A percentile compares a stretch with the other conserved stretches of the same genome.
phyloP scores from a whole-genome alignment of 768 basidiomycete genomes.

The Amyloporia xantha region DNA sequence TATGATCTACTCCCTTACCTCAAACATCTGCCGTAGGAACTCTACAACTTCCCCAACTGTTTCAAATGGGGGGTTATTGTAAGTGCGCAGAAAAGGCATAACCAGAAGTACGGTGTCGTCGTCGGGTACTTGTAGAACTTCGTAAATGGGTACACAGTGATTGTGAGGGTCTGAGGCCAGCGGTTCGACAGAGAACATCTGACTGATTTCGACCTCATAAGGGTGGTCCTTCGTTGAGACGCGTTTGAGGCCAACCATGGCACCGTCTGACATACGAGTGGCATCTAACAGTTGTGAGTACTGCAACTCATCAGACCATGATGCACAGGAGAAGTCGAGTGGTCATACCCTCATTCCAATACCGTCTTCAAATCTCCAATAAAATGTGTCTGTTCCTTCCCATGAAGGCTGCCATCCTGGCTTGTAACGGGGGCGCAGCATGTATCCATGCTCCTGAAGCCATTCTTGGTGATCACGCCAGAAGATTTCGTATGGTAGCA shows the following conservation, averaged over 20 bases:
- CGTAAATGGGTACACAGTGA: conserved; percentile 21
- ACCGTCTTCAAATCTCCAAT: conserved; percentile 5
- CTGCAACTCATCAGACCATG: not conserved
- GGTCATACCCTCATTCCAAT: not conserved
- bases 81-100: conserved; percentile 26
- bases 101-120: conserved; percentile 22
- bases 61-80: conserved; percentile 25
- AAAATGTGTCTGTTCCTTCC: conserved; percentile 3
- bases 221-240: conserved; percentile 14
- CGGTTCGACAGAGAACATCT: conserved; percentile 18
- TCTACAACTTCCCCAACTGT: conserved; percentile 32
- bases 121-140: conserved; percentile 15
- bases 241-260: conserved; percentile 15
- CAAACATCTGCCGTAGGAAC: conserved; percentile 28
- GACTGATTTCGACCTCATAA: conserved; percentile 21
- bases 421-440: conserved; percentile 20
- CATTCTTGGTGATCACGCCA: conserved; percentile 15
- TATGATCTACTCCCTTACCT: conserved; percentile 17
- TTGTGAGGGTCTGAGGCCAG: conserved; percentile 19
- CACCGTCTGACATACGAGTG: conserved; percentile 15
- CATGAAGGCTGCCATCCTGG: conserved; percentile 23
- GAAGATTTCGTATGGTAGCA: not conserved
- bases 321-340: not conserved
- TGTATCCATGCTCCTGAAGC: conserved; percentile 17
- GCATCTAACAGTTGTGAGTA: conserved; percentile 16